phyloP scores from a whole-genome alignment of 2,329 filamentous ascomycete species.

The Sodiomyces alkalinus region DNA sequence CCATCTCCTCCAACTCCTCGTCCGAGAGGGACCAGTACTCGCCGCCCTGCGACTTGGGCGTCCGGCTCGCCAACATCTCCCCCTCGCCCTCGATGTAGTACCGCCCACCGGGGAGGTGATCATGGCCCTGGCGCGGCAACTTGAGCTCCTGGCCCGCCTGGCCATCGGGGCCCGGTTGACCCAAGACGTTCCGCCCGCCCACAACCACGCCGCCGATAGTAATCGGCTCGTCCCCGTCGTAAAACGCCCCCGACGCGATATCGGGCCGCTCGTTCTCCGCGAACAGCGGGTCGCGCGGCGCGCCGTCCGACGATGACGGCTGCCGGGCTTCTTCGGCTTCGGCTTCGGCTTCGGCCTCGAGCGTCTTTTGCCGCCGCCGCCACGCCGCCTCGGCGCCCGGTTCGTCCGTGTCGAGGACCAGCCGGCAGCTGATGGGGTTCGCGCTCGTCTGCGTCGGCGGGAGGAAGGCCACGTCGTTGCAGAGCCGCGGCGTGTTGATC shows the following conservation, averaged over 20 bases:
- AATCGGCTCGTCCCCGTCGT: slow-evolving; percentile 14
- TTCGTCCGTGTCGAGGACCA: slow-evolving; percentile 45
- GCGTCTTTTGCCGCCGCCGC: slow-evolving; percentile 19
- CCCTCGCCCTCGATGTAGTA: no score
- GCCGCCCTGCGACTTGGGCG: slow-evolving; percentile 42
- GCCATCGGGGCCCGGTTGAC: slow-evolving; percentile 28
- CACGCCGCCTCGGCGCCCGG: slow-evolving; percentile 15
- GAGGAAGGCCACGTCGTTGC: slow-evolving; percentile 72
- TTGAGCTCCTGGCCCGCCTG: slow-evolving; percentile 29
- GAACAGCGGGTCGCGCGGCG: slow-evolving; percentile 2
- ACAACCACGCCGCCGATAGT: slow-evolving; percentile 39
- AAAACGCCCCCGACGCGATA: slow-evolving; percentile 2
- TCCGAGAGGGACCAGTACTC: slow-evolving; percentile 43
- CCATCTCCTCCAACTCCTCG: slow-evolving; percentile 52
- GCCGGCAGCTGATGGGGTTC: slow-evolving; percentile 61
- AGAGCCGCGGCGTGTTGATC: slow-evolving; percentile 76
- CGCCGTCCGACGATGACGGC: slow-evolving; percentile 7
- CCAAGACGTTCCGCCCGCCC: slow-evolving; percentile 33
- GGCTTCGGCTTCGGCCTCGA: slow-evolving; percentile 22
- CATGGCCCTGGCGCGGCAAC: slow-evolving; percentile 28
- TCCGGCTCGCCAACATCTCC: slow-evolving; percentile 29
- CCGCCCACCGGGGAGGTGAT: slow-evolving; percentile 16
- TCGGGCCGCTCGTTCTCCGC: slow-evolving; percentile 1
- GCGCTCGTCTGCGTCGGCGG: slow-evolving; percentile 65
- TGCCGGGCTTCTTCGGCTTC: slow-evolving; percentile 10